Percentiles rank a stretch among this genome's conserved stretches.
phyloP scores from a whole-genome alignment of 352 stramenopile species.

The Pythium folliculosum region DNA sequence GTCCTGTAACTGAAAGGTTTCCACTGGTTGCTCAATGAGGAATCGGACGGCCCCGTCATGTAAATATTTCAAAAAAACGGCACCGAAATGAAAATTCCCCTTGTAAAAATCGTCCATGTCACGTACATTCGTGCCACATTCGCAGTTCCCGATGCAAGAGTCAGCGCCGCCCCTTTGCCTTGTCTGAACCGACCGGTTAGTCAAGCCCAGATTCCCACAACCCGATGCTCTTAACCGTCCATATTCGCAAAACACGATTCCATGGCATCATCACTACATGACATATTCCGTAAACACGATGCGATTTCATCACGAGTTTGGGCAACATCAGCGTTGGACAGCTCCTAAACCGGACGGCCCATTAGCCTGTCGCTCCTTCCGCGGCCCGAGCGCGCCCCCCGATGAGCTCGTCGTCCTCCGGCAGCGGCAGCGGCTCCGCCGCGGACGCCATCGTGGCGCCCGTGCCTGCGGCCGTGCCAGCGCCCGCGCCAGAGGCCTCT shows the following conservation, averaged over 20 bases:
- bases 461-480: neutral
- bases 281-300: constrained; percentile 20
- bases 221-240: neutral
- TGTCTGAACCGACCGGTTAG: constrained; percentile 7
- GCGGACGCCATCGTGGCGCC: neutral
- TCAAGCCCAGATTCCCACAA: constrained; percentile 9
- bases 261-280: neutral
- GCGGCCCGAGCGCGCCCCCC: no score
- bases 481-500: neutral
- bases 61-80: no score
- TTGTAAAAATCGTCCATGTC: no score
- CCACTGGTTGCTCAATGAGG: no score
- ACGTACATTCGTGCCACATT: neutral
- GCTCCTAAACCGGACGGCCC: no score
- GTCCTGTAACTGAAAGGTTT: no score
- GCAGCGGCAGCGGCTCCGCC: neutral
- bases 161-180: neutral
- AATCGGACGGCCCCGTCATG: no score
- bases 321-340: neutral
- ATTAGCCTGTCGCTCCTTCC: no score
- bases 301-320: neutral
- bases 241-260: constrained; percentile 19
- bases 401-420: constrained; percentile 6
- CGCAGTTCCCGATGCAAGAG: neutral
- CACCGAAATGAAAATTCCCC: no score